phyloP scores from a whole-genome alignment of 148 eudicot species.

The Oxyria digyna region DNA sequence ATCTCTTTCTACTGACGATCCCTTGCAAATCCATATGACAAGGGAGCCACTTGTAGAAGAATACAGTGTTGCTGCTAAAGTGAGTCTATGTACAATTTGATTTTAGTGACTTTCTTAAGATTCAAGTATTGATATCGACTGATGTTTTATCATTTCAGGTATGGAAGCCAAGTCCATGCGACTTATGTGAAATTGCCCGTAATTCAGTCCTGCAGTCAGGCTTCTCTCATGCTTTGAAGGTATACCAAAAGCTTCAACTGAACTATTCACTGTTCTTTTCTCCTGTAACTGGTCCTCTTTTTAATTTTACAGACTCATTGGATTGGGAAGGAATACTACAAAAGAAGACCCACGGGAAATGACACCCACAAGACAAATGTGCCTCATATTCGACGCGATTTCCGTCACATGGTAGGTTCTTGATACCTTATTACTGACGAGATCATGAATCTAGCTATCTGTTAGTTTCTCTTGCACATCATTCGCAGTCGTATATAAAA shows the following conservation, averaged over 20 bases:
- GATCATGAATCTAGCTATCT: too few species aligned
- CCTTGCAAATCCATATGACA: constrained; percentile 92
- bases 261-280: too few species aligned
- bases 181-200: constrained; percentile 73
- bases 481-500: too few species aligned
- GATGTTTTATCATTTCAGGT: constrained; percentile 28
- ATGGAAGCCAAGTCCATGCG: constrained; percentile 78
- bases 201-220: constrained; percentile 84
- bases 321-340: constrained; percentile 60
- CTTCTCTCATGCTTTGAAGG: constrained; percentile 73
- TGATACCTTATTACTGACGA: neutral
- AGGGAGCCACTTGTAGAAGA: constrained; percentile 97
- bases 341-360: constrained; percentile 58
- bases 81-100: constrained; percentile 20
- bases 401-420: constrained; percentile 47
- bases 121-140: neutral
- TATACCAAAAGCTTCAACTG: neutral
- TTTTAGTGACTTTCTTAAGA: neutral
- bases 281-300: neutral
- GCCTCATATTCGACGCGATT: constrained; percentile 53
- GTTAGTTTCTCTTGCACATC: too few species aligned
- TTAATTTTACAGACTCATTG: constrained; percentile 43
- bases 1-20: constrained; percentile 97
- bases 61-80: constrained; percentile 97
- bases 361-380: constrained; percentile 65